A percentile compares a stretch with the other conserved stretches of the same genome.
Evolutionary conservation across 2,329 filamentous ascomycete species (phyloP).

Genomic region (Alternaria sp.): DNA sequence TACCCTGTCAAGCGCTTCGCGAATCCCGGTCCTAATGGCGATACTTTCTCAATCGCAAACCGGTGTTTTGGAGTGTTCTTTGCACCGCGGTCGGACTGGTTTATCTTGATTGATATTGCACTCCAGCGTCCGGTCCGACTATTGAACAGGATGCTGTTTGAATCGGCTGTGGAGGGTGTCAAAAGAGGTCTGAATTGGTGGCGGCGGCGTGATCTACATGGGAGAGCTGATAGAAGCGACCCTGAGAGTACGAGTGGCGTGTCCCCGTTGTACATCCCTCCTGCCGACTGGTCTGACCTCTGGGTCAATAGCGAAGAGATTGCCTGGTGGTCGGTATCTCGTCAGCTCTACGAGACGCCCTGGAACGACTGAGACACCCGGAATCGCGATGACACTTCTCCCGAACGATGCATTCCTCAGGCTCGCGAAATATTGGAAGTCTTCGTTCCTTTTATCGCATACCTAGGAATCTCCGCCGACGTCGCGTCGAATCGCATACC

Average conservation of each 20-base stretch:
- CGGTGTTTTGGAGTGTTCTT: neutral
- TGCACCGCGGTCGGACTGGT: neutral
- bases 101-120: neutral
- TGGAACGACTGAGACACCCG: neutral
- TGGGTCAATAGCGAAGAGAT: neutral
- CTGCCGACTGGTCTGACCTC: neutral
- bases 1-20: neutral
- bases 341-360: neutral
- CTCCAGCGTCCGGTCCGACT: neutral
- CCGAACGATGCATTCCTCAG: neutral
- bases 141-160: neutral
- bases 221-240: neutral
- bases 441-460: no score
- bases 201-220: neutral
- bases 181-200: neutral
- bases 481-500: neutral
- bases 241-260: neutral
- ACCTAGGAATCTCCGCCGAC: neutral
- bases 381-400: neutral
- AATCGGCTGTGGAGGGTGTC: neutral
- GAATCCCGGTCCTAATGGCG: neutral
- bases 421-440: no score
- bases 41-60: neutral
- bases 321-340: neutral
- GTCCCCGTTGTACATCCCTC: neutral